Base-by-base conservation (phyloP, 306 rosid species). In the Coriaria nepalensis region DNA sequence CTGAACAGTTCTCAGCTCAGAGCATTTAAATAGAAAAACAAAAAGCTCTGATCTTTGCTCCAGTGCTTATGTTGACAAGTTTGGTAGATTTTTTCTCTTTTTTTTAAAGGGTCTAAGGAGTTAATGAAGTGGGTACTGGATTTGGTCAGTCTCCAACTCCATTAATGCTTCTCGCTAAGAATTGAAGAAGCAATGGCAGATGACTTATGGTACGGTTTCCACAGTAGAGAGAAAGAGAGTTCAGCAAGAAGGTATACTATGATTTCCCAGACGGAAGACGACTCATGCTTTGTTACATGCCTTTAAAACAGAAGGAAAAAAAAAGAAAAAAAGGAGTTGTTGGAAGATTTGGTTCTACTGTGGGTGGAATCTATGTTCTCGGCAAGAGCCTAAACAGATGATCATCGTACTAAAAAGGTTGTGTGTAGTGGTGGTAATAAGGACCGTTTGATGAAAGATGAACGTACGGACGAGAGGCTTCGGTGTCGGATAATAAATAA, bases 81-180 rank as follows among this genome's bases (percentile, higher is more conserved):
- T 15, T 14, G 29, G 29, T 1, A 20, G 29, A 20, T 52, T 52
- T 38, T 35, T 55, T 9, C n/a, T 5, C 11, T 8, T 32, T 41
- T 45, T 33, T 43, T 45, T 43, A 51, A 65, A 12, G 34, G 66
- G 34, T 42, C 10, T 44, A 37, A 73, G 53, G 56, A 41, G 40
- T 65, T 65, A 72, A 61, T 56, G 68, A 60, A 60, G 53, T 66
- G 56, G 71, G 68, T 54, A 65, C 36, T 41, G 77, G 80, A 71
- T 71, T 87, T 61, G 94, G 81, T 78, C 67, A 47, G 8, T 41
- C 48, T 53, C 64, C 65, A 60, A 66, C 65, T 73, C 86, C 86
- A 74, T 72, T 44, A 53, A 40, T 57, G 68, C 13, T 60, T 36
- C 46, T 32, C 37, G 10, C 32, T 33, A 56, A 69, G 53, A 65